Evolutionary conservation across 192 early-diverging fungal species (phyloP), one percentile per base, ranked within the genome.

Genomic region (Coemansia interrupta): DNA sequence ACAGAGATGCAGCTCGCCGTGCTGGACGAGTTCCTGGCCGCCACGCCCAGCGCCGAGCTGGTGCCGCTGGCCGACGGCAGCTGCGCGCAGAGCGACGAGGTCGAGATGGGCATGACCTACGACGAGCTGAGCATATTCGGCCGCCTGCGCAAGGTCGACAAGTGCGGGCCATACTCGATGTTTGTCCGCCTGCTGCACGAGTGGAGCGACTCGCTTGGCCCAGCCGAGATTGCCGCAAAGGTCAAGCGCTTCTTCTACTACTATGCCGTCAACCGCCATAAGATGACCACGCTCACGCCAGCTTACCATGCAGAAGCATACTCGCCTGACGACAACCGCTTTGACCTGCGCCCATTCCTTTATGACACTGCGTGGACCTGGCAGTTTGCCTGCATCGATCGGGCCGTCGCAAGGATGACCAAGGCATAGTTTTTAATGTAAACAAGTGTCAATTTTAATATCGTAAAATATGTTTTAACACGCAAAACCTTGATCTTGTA

Each of bases 101-200:
- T 78, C 19, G 97, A 99, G 61, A 99, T 99, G 97, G 94, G 93
- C 12, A 98, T 99, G 95, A 89, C 89, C 15, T 99, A 99, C 70
- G 85, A 87, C 14, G 97, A 99, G 51, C 82, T 99, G 0, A 90
- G 92, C 11, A 80, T 82, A 17, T 99, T 90, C 83, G 97, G 97
- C 20, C 82, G 89, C 12, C 73, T 98, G 49, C 88, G 97, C 6
- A 96, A 95, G 62, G 83, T 96, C 26, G 64, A 82, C 29, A 85
- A 86, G 51, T 92, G 90, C 56, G 97, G 97, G 2, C 97, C 97
- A 2, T 92, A 86, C 60, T 88, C 87, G 44, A 99, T 99, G 97
- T 98, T 97, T 59, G 80, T 85, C 0, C 90, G 90, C 53, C 80
- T 99, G 29, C 68, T 96, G 13, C 87, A 90, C 56, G 69, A 85